Base-by-base conservation (phyloP, 805 yeast genomes). In the Phaffomyces antillensis region DNA sequence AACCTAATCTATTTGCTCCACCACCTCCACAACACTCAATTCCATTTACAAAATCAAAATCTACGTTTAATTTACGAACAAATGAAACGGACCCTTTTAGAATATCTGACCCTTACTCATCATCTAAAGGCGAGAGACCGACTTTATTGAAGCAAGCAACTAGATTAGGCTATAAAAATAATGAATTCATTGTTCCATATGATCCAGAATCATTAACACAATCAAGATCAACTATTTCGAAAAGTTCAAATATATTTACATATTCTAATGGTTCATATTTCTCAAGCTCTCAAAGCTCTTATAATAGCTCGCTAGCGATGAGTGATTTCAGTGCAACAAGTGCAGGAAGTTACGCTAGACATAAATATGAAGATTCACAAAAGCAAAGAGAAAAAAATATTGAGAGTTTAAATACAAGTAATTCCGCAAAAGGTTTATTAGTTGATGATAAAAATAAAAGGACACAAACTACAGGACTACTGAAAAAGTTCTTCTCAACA, bases 301-400 rank as follows among this genome's bases (percentile, higher is more conserved):
- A 66, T 44, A 65, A 62, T 35, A 66, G 72, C 42, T 63, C 72
- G 26, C 69, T 76, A 3, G 58, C 69, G 10, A 61, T 72, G 64
- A 72, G 77, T 32, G 93, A 86, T 60, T 74, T 85, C 50, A 84
- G 93, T 65, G 96, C 96, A 5, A 85, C 96, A 0, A 83, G 93
- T 50, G 95, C 96, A 1, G 95, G 95, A 0, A 85, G 95, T 28
- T 79, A 80, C 47, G 79, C 81, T 39, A 75, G 95, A 56, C 95
- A 87, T 60, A 83, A 75, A 54, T 71, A 68, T 57, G 81, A 80
- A 32, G 65, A 64, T 45, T 38, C 44, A 11, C 42, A 42, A 8
- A 49, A 40, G 23, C 49, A 50, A 44, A 42, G 52, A 43, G 42
- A 52, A 10, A 40, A 43, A 11, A 28, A 26, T 16, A 15, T 18